Evolutionary conservation across 2,329 filamentous ascomycete genomes (phyloP).

Genomic region (Colletotrichum tropicicola): DNA sequence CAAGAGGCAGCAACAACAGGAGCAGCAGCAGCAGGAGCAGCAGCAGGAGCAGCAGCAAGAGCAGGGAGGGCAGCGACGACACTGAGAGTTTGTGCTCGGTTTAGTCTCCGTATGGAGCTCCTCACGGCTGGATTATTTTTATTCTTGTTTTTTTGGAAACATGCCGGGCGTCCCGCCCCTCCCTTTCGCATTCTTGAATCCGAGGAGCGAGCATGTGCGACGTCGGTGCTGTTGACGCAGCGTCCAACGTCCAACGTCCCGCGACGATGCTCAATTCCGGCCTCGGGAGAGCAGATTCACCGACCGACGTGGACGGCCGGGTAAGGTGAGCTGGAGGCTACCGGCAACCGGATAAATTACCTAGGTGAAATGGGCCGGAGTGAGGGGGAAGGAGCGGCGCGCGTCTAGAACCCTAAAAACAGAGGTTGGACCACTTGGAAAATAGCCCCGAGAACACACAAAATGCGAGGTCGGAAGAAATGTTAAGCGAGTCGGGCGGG

Average conservation of each 20-base stretch:
- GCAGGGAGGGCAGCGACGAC: not conserved
- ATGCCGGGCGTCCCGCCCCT: slow-evolving; percentile 23
- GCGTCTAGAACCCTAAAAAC: slow-evolving; percentile 29
- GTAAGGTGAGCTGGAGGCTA: not conserved
- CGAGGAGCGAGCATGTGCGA: not conserved
- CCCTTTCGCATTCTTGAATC: slow-evolving; percentile 7
- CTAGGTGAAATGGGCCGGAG: not conserved
- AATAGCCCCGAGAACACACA: slow-evolving; percentile 19
- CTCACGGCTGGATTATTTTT: not conserved
- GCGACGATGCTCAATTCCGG: not conserved
- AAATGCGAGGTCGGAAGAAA: slow-evolving; percentile 23
- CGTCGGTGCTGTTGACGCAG: too few species aligned
- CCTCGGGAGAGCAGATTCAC: slow-evolving; percentile 22
- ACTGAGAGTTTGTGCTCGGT: slow-evolving; percentile 23
- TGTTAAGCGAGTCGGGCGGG: slow-evolving; percentile 22
- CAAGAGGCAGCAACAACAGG: not conserved
- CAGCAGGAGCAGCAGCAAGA: not conserved
- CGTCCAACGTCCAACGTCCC: too few species aligned
- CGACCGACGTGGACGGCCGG: slow-evolving; percentile 2
- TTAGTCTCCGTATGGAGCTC: slow-evolving; percentile 19
- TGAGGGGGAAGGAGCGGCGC: not conserved
- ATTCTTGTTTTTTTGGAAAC: not conserved
- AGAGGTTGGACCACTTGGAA: not conserved
- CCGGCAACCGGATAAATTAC: slow-evolving; percentile 1
- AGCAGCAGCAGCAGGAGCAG: not conserved